Conservation (phyloP, 192 early-diverging fungal genomes). For the Linnemannia exigua region DNA sequence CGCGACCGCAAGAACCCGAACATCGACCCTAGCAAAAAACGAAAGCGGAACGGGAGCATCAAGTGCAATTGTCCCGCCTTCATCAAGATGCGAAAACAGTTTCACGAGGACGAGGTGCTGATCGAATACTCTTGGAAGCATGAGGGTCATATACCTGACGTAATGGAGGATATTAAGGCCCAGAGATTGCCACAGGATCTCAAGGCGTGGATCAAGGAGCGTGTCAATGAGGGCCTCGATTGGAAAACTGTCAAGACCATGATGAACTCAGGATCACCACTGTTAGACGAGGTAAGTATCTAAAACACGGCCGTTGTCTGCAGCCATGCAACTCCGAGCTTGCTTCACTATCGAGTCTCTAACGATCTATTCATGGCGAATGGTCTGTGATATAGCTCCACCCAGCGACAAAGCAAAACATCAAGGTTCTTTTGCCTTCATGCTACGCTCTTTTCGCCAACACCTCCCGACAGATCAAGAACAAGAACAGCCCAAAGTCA, state of each 20-base stretch:
- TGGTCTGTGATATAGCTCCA: slow-evolving; percentile 12
- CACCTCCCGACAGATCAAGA: slow-evolving; percentile 17
- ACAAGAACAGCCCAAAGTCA: slow-evolving; percentile 2
- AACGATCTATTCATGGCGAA: neutral
- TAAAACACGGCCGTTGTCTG: too few relatives aligned
- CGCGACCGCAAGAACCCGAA: slow-evolving; percentile 49
- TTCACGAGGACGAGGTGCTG: slow-evolving; percentile 37
- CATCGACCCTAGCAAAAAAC: slow-evolving; percentile 48
- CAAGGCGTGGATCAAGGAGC: slow-evolving; percentile 44
- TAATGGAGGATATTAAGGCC: slow-evolving; percentile 50
- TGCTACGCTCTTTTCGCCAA: slow-evolving; percentile 47
- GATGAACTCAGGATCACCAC: slow-evolving; percentile 30
- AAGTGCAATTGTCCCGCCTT: slow-evolving; percentile 53
- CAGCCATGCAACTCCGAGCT: too few relatives aligned
- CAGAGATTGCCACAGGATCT: slow-evolving; percentile 52
- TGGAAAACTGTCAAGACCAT: slow-evolving; percentile 45
- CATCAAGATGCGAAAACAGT: slow-evolving; percentile 54
- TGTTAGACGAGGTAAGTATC: slow-evolving; percentile 43
- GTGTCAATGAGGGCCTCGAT: slow-evolving; percentile 35
- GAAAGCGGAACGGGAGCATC: slow-evolving; percentile 44
- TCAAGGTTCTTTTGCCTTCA: slow-evolving; percentile 16
- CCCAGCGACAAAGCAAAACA: slow-evolving; percentile 35
- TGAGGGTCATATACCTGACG: slow-evolving; percentile 46
- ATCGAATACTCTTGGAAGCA: slow-evolving; percentile 54
- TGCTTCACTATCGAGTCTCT: neutral